Evolutionary conservation across 2,329 filamentous ascomycete species (phyloP).

Genomic region (Blastomyces percursus): DNA sequence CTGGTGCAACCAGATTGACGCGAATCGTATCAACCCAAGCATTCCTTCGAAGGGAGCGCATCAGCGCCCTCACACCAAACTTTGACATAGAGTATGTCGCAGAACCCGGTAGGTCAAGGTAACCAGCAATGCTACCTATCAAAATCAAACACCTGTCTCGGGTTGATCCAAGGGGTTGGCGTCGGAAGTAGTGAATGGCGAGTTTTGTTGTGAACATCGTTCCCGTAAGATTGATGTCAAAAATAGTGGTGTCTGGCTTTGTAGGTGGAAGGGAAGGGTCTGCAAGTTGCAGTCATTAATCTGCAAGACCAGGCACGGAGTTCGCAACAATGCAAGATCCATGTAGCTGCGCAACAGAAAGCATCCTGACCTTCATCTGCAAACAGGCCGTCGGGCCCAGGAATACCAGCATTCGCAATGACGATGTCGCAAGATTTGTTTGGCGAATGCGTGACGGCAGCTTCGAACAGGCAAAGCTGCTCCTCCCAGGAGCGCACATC

Average conservation of each 20-base stretch:
- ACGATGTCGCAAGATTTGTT: constrained; percentile 23
- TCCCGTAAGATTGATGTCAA: constrained; percentile 34
- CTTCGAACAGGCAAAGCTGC: constrained; percentile 22
- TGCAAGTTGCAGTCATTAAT: not conserved
- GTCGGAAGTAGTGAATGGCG: constrained; percentile 31
- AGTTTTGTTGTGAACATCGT: constrained; percentile 39
- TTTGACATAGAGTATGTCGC: constrained; percentile 30
- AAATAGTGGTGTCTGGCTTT: constrained; percentile 25
- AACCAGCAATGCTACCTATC: constrained; percentile 27
- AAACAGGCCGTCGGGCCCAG: constrained; percentile 22
- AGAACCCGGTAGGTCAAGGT: constrained; percentile 23
- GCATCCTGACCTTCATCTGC: constrained; percentile 12
- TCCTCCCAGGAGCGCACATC: constrained; percentile 24
- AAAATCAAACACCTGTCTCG: constrained; percentile 24
- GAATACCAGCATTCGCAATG: constrained; percentile 26
- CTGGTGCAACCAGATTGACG: constrained; percentile 30
- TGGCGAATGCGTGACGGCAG: constrained; percentile 18
- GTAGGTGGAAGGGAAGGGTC: constrained; percentile 9
- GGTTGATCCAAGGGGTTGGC: constrained; percentile 18
- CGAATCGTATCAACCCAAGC: constrained; percentile 22
- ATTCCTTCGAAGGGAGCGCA: constrained; percentile 27
- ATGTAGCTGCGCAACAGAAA: not conserved
- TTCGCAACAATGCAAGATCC: not conserved
- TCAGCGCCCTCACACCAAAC: constrained; percentile 30
- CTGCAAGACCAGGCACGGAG: too few relatives aligned